phyloP scores from a whole-genome alignment of 2,329 filamentous ascomycete genomes.

The Gaeumannomyces tritici region DNA sequence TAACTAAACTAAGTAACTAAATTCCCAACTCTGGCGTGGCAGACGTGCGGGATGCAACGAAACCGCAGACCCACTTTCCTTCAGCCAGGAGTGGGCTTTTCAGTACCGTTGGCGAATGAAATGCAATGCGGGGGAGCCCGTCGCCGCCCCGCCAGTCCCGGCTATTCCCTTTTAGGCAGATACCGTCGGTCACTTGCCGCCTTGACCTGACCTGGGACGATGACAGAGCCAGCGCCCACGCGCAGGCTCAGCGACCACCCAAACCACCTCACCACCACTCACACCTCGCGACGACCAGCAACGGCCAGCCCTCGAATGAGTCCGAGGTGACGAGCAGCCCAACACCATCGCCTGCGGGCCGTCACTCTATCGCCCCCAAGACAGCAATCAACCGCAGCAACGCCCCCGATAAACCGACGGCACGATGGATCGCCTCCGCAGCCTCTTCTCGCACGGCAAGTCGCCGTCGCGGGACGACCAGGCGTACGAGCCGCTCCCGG shows the following conservation, averaged over 20 bases:
- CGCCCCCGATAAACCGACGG: not conserved
- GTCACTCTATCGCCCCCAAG: not conserved
- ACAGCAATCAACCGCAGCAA: not conserved
- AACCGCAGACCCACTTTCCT: too few species aligned
- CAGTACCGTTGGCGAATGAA: too few species aligned
- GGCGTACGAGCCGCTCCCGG: slow-evolving; percentile 24
- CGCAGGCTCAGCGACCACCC: too few species aligned
- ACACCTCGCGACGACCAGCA: too few species aligned
- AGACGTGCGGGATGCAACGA: too few species aligned
- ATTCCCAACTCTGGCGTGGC: too few species aligned
- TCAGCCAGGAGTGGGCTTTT: too few species aligned
- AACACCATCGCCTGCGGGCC: not conserved
- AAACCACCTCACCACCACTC: too few species aligned
- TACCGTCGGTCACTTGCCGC: too few species aligned
- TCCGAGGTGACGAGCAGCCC: not conserved
- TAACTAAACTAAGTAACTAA: too few species aligned
- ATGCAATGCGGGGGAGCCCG: not conserved
- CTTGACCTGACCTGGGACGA: not conserved
- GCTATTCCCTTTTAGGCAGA: not conserved
- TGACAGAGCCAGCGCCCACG: not conserved
- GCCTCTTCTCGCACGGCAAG: slow-evolving; percentile 20
- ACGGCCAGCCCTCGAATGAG: not conserved
- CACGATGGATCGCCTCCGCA: slow-evolving; percentile 28
- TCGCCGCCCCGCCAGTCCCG: too few species aligned
- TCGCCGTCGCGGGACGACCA: slow-evolving; percentile 16